Evolutionary conservation across 2,329 filamentous ascomycete genomes (phyloP), one percentile per base, ranked within the genome.

Genomic region (Fusarium nygamai): DNA sequence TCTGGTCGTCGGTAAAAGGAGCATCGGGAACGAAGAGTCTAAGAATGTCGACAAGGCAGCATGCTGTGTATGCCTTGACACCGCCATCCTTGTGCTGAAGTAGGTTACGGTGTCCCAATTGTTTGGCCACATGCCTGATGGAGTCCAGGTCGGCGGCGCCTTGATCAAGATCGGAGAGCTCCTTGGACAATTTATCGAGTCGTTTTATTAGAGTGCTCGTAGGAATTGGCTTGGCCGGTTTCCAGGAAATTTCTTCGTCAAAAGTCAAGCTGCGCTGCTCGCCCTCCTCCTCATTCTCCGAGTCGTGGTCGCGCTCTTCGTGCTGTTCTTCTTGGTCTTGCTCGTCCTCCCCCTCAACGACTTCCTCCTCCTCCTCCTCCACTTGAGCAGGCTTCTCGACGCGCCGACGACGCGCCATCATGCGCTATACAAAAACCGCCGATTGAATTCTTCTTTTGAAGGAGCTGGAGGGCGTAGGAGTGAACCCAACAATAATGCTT

Each of bases 21-120:
- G 96, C 96, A 87, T 98, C 92, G 1, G 96, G 96, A 34, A 96
- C 96, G 84, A 94, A 98, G 65, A 99, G 88, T 78, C 94, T 92
- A 81, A 99, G 89, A 76, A 99, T 93, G 82, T 99, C 96, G 62
- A 98, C 95, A 70, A 98, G 87, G 82, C 95, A 98, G 79, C 94
- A 94, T 48, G 95, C 92, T 38, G 94, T 90, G 86, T 93, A 98
- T 33, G 96, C 96, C 82, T 93, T 93, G 74, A 99, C 95, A 64
- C 96, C 96, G 74, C 92, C 93, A 82, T 99, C 96, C 85, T 97
- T 97, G 84, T 99, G 96, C 68, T 90, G 91, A 53, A 99, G 85
- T 31, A 99, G 87, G 79, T 96, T 94, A 70, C 92, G 91, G 73
- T 92, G 91, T 11, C 92, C 94, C 50, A 99, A 88, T 78, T 98